These are phyloP conservation scores for Phascolomyces articulosus DNA, from an alignment of 371 early-diverging fungal species.

Conservation along the genomic window DNA sequence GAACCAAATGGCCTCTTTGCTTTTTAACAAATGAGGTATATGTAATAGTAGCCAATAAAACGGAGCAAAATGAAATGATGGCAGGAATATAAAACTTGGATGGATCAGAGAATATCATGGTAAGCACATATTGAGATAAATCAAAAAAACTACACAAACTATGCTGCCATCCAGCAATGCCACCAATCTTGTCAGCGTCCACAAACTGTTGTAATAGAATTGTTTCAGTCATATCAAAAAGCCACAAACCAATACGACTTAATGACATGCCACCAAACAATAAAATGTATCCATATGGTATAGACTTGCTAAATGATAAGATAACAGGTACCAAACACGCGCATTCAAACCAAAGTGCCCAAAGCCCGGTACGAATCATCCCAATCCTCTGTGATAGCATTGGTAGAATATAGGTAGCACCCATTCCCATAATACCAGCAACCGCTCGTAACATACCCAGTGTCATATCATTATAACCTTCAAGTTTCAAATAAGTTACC, in stretches of 20 bases:
- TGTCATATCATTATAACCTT: constrained; percentile 2
- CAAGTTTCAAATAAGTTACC: constrained; percentile 3
- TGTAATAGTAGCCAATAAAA: not conserved
- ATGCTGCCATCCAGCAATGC: not conserved
- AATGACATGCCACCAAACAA: not conserved
- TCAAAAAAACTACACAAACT: constrained; percentile 1
- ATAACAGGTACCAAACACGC: not conserved
- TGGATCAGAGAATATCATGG: constrained; percentile 1
- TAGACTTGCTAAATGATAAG: not conserved
- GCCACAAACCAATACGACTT: constrained; percentile 4
- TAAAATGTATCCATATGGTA: not conserved
- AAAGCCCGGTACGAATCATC: not conserved
- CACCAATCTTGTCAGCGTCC: not conserved
- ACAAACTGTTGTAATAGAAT: constrained; percentile 2
- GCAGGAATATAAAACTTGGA: not conserved
- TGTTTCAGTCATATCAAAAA: not conserved
- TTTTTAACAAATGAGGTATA: constrained; percentile 3
- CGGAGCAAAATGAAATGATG: not conserved
- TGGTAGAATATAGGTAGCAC: not conserved
- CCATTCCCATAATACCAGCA: not conserved
- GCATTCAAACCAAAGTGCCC: constrained; percentile 1
- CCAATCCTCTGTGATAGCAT: not conserved
- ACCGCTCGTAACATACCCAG: constrained; percentile 1
- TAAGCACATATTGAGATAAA: constrained; percentile 2
- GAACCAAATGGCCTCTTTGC: not conserved